A percentile compares a stretch with the other conserved stretches of the same genome.
Evolutionary conservation across 129 eudicot genomes (phyloP).

Genomic region (Chrysanthemum makinoi): DNA sequence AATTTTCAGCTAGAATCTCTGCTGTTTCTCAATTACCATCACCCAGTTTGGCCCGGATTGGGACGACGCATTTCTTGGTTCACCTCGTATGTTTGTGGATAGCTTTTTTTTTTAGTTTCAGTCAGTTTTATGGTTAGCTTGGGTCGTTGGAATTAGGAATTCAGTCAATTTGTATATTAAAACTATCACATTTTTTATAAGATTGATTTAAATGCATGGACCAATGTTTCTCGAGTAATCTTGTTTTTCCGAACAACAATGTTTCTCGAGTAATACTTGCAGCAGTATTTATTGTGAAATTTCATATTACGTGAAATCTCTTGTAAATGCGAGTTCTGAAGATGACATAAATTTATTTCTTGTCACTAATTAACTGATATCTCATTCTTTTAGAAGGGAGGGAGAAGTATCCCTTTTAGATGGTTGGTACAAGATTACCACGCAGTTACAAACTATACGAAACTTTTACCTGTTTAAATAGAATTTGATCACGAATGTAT

Average conservation of each 20-base stretch:
- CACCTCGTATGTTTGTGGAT: conserved; percentile 24
- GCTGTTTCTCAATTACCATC: conserved; percentile 13
- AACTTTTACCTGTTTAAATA: not conserved
- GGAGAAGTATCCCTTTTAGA: too few species aligned
- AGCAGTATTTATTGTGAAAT: too few species aligned
- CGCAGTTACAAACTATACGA: not conserved
- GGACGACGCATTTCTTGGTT: conserved; percentile 30
- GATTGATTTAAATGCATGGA: not conserved
- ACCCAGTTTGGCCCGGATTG: conserved; percentile 27
- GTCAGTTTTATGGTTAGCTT: not conserved
- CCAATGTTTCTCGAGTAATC: not conserved
- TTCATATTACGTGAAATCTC: not conserved
- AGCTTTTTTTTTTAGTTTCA: not conserved
- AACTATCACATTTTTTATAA: not conserved
- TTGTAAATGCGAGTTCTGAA: not conserved
- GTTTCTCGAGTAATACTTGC: too few species aligned
- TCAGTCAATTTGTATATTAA: not conserved
- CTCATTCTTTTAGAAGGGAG: too few species aligned
- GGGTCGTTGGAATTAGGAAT: too few species aligned
- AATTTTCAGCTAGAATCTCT: conserved; percentile 26
- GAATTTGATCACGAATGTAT: not conserved
- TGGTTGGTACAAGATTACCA: too few species aligned
- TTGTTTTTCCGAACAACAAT: too few species aligned
- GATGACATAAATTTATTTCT: conserved; percentile 4
- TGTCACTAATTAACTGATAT: not conserved